Conservation (phyloP, 352 stramenopile genomes). For the Globisporangium parvum region DNA sequence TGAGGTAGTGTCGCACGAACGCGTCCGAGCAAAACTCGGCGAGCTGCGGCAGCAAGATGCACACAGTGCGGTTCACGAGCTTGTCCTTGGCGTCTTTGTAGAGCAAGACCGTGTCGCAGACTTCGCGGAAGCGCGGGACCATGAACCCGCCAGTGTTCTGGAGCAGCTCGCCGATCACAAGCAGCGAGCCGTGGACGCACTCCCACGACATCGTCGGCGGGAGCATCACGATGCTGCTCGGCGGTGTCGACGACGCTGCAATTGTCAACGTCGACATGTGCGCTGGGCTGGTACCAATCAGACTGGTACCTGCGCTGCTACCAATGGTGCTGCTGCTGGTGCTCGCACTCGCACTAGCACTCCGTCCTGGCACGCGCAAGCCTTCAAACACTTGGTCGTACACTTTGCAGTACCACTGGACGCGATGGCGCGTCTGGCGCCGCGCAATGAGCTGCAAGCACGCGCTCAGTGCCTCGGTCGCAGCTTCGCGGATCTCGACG, state of each 20-base stretch:
- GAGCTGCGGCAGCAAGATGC: slow-evolving; percentile 90
- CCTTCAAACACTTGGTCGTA: slow-evolving; percentile 89
- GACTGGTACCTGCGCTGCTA: slow-evolving; percentile 7
- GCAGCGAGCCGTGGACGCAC: slow-evolving; percentile 91
- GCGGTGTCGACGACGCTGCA: slow-evolving; percentile 1
- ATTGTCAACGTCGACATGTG: slow-evolving; percentile 2
- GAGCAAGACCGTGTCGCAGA: slow-evolving; percentile 91
- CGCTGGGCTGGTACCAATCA: not conserved
- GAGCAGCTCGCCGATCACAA: slow-evolving; percentile 94
- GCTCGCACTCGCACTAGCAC: not conserved
- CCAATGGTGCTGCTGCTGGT: slow-evolving; percentile 11
- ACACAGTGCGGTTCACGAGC: slow-evolving; percentile 77
- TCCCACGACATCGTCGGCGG: slow-evolving; percentile 46
- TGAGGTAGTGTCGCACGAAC: slow-evolving; percentile 93
- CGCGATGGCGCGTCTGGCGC: slow-evolving; percentile 71
- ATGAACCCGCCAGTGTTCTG: slow-evolving; percentile 95
- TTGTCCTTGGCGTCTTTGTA: slow-evolving; percentile 90
- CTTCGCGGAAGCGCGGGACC: slow-evolving; percentile 94
- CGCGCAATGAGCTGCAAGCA: slow-evolving; percentile 86
- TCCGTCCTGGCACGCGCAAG: slow-evolving; percentile 18
- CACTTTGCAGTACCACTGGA: slow-evolving; percentile 91
- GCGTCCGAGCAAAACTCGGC: slow-evolving; percentile 89
- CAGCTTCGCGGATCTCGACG: slow-evolving; percentile 79
- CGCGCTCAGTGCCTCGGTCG: slow-evolving; percentile 75
- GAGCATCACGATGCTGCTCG: slow-evolving; percentile 7